phyloP scores from a whole-genome alignment of 1,284 basidiomycete genomes.

The Trichosporon faecale region DNA sequence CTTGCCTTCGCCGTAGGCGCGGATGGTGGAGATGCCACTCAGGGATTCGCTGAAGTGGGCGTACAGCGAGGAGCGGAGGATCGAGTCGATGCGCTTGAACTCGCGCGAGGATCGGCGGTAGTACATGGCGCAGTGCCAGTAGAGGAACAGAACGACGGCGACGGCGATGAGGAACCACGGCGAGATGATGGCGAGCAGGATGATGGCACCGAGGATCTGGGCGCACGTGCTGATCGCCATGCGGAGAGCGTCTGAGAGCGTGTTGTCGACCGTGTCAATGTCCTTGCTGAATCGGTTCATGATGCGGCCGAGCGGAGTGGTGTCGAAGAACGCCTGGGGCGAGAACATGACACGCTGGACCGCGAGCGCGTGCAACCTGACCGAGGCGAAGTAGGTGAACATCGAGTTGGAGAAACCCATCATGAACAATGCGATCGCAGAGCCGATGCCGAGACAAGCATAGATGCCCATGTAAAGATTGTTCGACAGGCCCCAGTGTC shows the following conservation, averaged over 20 bases:
- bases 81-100: slow-evolving; percentile 61
- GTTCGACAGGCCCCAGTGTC: slow-evolving; percentile 45
- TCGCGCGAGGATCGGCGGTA: slow-evolving; percentile 86
- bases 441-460: slow-evolving; percentile 56
- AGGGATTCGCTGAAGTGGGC: slow-evolving; percentile 87
- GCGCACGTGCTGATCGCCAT: slow-evolving; percentile 59
- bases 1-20: slow-evolving; percentile 71
- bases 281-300: slow-evolving; percentile 53
- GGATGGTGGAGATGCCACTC: slow-evolving; percentile 76
- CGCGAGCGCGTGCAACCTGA: slow-evolving; percentile 58
- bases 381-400: slow-evolving; percentile 64
- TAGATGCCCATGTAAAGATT: slow-evolving; percentile 59
- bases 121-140: slow-evolving; percentile 65
- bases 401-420: slow-evolving; percentile 55
- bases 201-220: slow-evolving; percentile 60
- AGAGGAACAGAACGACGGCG: slow-evolving; percentile 58
- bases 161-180: slow-evolving; percentile 83
- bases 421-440: slow-evolving; percentile 56
- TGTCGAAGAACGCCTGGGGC: slow-evolving; percentile 86
- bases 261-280: slow-evolving; percentile 77
- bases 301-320: slow-evolving; percentile 75
- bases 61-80: slow-evolving; percentile 61
- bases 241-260: slow-evolving; percentile 65
- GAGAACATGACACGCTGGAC: slow-evolving; percentile 65
- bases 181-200: slow-evolving; percentile 70